Evolutionary conservation across 164 flowering plant genomes (phyloP).

Genomic region (Kingdonia uniflora): DNA sequence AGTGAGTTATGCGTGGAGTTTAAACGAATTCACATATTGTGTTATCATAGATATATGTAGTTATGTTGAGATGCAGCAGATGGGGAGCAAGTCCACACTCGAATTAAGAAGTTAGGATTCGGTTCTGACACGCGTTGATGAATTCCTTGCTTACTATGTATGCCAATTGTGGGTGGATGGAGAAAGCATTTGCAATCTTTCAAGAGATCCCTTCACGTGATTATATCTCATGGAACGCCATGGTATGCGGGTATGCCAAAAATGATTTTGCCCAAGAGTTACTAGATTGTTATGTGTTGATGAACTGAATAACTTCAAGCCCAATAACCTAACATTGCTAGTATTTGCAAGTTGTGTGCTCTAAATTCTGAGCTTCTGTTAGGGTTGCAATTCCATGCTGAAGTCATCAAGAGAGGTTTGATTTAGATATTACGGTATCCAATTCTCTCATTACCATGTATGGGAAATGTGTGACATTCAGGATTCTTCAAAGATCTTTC

Average conservation of each 20-base stretch:
- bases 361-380: slow-evolving; percentile 4
- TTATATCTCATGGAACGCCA: slow-evolving; percentile 22
- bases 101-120: slow-evolving; percentile 14
- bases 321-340: slow-evolving; percentile 22
- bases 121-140: slow-evolving; percentile 18
- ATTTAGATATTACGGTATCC: slow-evolving; percentile 9
- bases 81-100: slow-evolving; percentile 19
- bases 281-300: slow-evolving; percentile 12
- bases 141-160: slow-evolving; percentile 24
- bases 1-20: slow-evolving; percentile 14
- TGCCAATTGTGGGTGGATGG: slow-evolving; percentile 16
- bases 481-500: slow-evolving; percentile 14
- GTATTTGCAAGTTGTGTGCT: slow-evolving; percentile 21
- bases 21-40: slow-evolving; percentile 18
- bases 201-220: slow-evolving; percentile 16
- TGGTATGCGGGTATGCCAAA: slow-evolving; percentile 21
- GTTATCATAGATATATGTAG: slow-evolving; percentile 16
- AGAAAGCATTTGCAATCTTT: slow-evolving; percentile 17
- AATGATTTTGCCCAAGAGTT: slow-evolving; percentile 15
- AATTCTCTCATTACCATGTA: slow-evolving; percentile 20
- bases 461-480: slow-evolving; percentile 16
- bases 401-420: slow-evolving; percentile 18
- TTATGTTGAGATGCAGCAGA: slow-evolving; percentile 5
- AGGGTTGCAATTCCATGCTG: slow-evolving; percentile 20
- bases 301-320: slow-evolving; percentile 11